Conservation (phyloP, 2,329 filamentous ascomycete genomes). For the Exophiala aquamarina region DNA sequence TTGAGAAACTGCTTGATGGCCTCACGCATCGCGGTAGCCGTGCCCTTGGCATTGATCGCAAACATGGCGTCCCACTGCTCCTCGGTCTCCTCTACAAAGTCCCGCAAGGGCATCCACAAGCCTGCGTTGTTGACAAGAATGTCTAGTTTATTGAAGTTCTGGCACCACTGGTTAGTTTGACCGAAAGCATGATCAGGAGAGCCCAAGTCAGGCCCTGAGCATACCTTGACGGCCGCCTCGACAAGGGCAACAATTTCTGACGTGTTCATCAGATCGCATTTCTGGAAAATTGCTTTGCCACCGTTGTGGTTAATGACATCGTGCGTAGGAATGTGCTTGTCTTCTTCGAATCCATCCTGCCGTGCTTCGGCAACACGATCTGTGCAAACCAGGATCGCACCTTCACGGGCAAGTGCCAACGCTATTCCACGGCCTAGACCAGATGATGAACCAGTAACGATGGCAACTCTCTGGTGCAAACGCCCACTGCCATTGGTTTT, state of each 20-base stretch:
- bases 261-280: constrained; percentile 6
- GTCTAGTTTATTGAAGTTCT: constrained; percentile 32
- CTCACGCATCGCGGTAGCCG: constrained; percentile 27
- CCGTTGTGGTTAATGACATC: constrained; percentile 8
- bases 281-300: constrained; percentile 8
- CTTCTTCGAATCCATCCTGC: constrained; percentile 14
- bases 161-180: background rate
- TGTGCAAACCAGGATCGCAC: constrained; percentile 44
- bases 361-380: constrained; percentile 33
- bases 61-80: constrained; percentile 56
- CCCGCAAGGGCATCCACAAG: constrained; percentile 9
- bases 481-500: constrained; percentile 9
- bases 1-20: constrained; percentile 48
- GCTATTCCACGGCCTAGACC: constrained; percentile 49
- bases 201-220: background rate
- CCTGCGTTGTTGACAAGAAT: constrained; percentile 62
- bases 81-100: constrained; percentile 40
- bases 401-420: constrained; percentile 40
- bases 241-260: constrained; percentile 33
- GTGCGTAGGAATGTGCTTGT: constrained; percentile 13
- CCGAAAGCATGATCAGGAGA: too few relatives aligned
- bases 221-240: constrained; percentile 30
- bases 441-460: constrained; percentile 49
- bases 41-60: constrained; percentile 58
- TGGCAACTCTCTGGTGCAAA: constrained; percentile 35